A percentile compares a stretch with the other conserved stretches of the same genome.
These are phyloP conservation scores for Hanseniaspora vineae DNA, from an alignment of 805 yeast species.

Conservation along the genomic window DNA sequence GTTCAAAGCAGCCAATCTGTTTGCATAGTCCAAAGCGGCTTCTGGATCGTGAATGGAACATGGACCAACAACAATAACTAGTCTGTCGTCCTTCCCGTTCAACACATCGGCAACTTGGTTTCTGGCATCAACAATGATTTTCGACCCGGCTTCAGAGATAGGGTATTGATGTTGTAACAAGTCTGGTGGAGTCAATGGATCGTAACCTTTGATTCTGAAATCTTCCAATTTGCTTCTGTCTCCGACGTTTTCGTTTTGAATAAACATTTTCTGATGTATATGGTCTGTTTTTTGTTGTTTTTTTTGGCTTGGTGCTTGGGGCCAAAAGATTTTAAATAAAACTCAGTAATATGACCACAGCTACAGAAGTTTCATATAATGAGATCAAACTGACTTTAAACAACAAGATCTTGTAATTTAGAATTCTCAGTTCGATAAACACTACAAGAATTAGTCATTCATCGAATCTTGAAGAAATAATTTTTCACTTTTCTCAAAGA, in stretches of 20 bases:
- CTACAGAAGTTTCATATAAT: no score
- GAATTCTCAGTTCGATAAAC: no score
- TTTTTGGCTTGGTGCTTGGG: neutral
- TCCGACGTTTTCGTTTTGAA: slow-evolving; percentile 71
- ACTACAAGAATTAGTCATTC: no score
- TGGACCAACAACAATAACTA: slow-evolving; percentile 88
- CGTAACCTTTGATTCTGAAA: slow-evolving; percentile 77
- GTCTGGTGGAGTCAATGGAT: slow-evolving; percentile 93
- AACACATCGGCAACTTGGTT: slow-evolving; percentile 34
- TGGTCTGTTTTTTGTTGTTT: neutral
- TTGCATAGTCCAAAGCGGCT: slow-evolving; percentile 85
- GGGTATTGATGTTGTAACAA: slow-evolving; percentile 78
- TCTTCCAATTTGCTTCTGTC: slow-evolving; percentile 69
- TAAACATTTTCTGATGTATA: slow-evolving; percentile 56
- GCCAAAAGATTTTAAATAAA: neutral
- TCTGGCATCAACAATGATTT: slow-evolving; percentile 64
- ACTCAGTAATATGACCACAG: no score
- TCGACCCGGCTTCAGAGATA: slow-evolving; percentile 43
- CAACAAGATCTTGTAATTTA: no score
- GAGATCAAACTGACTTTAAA: no score
- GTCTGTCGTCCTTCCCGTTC: slow-evolving; percentile 71
- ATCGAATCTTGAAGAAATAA: no score
- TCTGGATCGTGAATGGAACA: slow-evolving; percentile 92
- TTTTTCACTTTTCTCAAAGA: no score
- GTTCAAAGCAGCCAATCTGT: slow-evolving; percentile 43